These are phyloP conservation scores for Ustilago lituana DNA, from an alignment of 1,284 basidiomycete species.

Conservation along the genomic window DNA sequence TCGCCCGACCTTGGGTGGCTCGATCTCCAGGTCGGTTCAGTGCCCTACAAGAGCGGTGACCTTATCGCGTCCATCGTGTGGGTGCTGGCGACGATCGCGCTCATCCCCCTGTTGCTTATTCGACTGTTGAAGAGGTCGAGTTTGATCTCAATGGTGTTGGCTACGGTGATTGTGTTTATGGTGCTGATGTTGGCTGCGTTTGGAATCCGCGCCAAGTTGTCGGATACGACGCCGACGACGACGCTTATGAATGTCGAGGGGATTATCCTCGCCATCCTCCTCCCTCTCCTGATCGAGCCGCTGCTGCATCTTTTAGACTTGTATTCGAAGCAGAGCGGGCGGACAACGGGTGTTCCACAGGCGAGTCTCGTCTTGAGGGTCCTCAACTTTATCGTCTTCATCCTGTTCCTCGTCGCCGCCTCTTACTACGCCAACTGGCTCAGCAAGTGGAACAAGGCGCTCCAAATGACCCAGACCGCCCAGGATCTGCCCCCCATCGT, in stretches of 20 bases:
- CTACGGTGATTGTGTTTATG: conserved; percentile 45
- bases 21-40: conserved; percentile 44
- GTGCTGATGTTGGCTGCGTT: conserved; percentile 41
- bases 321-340: conserved; percentile 37
- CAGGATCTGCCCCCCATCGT: conserved; percentile 32
- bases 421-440: conserved; percentile 45
- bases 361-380: conserved; percentile 37
- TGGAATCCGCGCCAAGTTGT: conserved; percentile 40
- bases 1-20: conserved; percentile 52
- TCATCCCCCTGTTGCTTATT: conserved; percentile 53
- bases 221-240: conserved; percentile 34
- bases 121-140: conserved; percentile 43
- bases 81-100: conserved; percentile 43
- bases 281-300: conserved; percentile 48
- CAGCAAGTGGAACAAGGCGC: conserved; percentile 37
- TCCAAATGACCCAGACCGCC: conserved; percentile 35
- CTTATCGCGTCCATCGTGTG: conserved; percentile 49
- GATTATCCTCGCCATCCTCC: conserved; percentile 37
- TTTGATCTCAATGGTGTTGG: conserved; percentile 48
- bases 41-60: conserved; percentile 56
- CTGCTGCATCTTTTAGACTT: conserved; percentile 42
- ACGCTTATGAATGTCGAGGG: conserved; percentile 47
- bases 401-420: conserved; percentile 45
- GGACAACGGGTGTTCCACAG: conserved; percentile 36
- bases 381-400: conserved; percentile 51